phyloP scores from a whole-genome alignment of 2,329 filamentous ascomycete genomes.

The Clonostachys chloroleuca region DNA sequence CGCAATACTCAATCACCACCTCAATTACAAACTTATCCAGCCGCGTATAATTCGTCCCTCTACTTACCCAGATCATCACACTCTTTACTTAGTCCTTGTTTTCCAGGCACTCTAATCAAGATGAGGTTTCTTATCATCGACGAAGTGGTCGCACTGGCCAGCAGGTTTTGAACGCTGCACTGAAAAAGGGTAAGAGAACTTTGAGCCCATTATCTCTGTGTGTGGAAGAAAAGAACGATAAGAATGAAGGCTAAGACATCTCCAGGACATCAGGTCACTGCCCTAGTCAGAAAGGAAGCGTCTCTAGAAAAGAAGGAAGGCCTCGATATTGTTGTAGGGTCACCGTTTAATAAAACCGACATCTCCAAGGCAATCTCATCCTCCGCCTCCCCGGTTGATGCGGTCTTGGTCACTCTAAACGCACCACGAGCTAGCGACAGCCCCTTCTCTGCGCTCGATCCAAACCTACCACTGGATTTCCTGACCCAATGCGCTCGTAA shows the following conservation, averaged over 20 bases:
- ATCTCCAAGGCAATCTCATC: slow-evolving; percentile 19
- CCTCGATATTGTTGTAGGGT: slow-evolving; percentile 28
- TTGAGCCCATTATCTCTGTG: not conserved
- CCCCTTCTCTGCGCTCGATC: slow-evolving; percentile 35
- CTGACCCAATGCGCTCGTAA: slow-evolving; percentile 37
- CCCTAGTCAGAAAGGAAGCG: slow-evolving; percentile 30
- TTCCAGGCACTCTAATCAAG: not conserved
- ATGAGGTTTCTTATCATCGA: slow-evolving; percentile 37
- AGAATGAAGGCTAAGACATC: no score
- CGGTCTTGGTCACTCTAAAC: slow-evolving; percentile 42
- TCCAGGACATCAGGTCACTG: slow-evolving; percentile 29
- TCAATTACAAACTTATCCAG: no score
- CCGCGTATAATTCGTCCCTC: no score
- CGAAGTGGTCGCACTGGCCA: slow-evolving; percentile 33
- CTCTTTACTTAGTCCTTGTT: no score
- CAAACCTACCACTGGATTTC: slow-evolving; percentile 26
- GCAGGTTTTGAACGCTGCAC: slow-evolving; percentile 26
- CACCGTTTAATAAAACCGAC: slow-evolving; percentile 20
- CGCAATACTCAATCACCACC: no score
- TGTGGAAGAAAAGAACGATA: no score
- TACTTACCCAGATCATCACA: no score
- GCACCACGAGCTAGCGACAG: slow-evolving; percentile 36
- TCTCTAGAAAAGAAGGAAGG: slow-evolving; percentile 13
- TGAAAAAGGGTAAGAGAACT: slow-evolving; percentile 9
- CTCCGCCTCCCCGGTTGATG: slow-evolving; percentile 12